These are phyloP conservation scores for Mycena vulgaris DNA, from an alignment of 768 basidiomycete genomes.

Conservation along the genomic window DNA sequence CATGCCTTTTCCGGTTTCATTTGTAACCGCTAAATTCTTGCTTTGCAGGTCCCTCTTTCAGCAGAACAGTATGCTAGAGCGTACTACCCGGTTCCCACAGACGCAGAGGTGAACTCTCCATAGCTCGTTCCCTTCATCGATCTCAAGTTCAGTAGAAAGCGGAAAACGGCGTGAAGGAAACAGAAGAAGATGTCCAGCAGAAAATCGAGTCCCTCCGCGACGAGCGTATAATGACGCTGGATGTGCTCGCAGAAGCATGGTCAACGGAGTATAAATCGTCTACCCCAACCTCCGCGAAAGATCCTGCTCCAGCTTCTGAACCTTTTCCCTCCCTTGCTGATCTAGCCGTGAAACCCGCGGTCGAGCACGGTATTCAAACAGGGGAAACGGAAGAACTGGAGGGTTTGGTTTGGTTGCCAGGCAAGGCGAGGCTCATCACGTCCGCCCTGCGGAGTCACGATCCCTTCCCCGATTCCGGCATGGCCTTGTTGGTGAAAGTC, in stretches of 20 bases:
- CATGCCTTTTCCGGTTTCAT: not conserved
- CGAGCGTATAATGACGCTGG: conserved; percentile 36
- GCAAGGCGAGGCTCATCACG: conserved; percentile 43
- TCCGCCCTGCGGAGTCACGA: conserved; percentile 36
- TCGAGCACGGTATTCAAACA: conserved; percentile 42
- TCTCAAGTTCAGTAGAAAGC: conserved; percentile 1
- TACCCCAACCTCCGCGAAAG: not conserved
- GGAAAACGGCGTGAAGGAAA: conserved; percentile 2
- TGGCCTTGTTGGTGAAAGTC: conserved; percentile 43
- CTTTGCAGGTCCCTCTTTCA: conserved; percentile 30
- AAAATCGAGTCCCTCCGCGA: conserved; percentile 36
- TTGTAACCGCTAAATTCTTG: not conserved
- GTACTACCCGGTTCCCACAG: conserved; percentile 35
- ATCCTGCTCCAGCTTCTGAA: not conserved
- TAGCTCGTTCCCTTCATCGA: too few species aligned
- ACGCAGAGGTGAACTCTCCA: not conserved
- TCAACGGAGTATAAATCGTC: conserved; percentile 37
- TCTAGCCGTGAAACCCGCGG: conserved; percentile 44
- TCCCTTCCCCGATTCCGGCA: conserved; percentile 46
- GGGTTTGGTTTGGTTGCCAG: conserved; percentile 48
- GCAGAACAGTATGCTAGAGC: conserved; percentile 40
- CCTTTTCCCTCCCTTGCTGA: conserved; percentile 46
- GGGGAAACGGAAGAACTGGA: conserved; percentile 46
- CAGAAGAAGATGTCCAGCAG: conserved; percentile 33
- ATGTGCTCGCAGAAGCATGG: conserved; percentile 46